Percentiles rank a stretch among this genome's conserved stretches.
phyloP scores from a whole-genome alignment of 2,329 filamentous ascomycete species.

The Calonectria pauciramosa region DNA sequence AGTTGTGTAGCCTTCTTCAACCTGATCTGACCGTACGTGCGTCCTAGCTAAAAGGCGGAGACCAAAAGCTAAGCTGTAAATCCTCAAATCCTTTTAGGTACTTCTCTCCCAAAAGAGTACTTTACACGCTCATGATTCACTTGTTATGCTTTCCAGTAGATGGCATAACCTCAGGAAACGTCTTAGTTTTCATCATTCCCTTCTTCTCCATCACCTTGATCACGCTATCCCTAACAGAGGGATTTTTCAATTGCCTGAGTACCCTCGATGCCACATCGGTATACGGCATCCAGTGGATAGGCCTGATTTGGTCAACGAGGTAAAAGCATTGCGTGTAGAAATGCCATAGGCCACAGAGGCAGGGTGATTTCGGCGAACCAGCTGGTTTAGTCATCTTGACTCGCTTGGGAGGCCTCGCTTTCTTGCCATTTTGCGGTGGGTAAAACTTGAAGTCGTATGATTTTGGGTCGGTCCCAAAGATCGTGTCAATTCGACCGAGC shows the following conservation, averaged over 20 bases:
- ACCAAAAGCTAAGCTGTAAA: no score
- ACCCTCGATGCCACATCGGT: neutral
- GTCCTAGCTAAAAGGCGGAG: no score
- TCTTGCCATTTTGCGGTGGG: neutral
- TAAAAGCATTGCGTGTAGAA: neutral
- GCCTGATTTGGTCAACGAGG: neutral
- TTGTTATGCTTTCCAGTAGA: neutral
- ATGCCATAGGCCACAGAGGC: neutral
- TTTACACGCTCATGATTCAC: no score
- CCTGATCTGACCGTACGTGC: no score
- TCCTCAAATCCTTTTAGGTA: no score
- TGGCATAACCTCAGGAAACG: neutral
- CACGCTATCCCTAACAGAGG: neutral
- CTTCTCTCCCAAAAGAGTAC: no score
- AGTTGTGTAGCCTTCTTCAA: no score
- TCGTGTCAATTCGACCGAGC: neutral
- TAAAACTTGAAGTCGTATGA: neutral
- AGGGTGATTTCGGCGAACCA: neutral
- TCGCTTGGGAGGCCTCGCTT: neutral
- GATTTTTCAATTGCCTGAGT: neutral
- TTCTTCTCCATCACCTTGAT: neutral
- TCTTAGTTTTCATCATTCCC: neutral
- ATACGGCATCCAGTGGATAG: neutral
- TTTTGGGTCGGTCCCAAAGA: neutral
- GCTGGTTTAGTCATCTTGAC: neutral